phyloP scores from a whole-genome alignment of 768 basidiomycete species.

The Calocera cornea region DNA sequence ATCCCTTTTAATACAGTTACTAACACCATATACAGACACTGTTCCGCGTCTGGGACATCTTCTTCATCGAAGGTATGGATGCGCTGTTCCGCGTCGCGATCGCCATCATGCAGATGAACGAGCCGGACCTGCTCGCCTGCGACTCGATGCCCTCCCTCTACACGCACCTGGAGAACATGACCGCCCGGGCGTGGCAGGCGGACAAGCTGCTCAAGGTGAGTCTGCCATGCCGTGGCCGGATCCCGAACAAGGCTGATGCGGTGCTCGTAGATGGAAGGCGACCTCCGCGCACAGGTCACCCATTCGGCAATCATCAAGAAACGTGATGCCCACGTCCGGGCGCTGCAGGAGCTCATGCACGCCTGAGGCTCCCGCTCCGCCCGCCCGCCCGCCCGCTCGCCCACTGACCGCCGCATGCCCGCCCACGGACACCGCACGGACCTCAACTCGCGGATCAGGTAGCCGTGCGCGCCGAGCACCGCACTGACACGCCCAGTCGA shows the following conservation, averaged over 20 bases:
- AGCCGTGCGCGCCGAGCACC: too few species aligned
- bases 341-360: constrained; percentile 8
- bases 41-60: constrained; percentile 92
- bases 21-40: constrained; percentile 45
- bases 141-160: constrained; percentile 82
- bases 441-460: too few species aligned
- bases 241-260: neutral
- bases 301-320: constrained; percentile 45
- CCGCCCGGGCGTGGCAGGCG: constrained; percentile 86
- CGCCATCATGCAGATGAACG: constrained; percentile 70
- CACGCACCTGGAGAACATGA: constrained; percentile 74
- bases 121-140: constrained; percentile 68
- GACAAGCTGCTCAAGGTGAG: constrained; percentile 79
- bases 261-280: constrained; percentile 37
- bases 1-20: constrained; percentile 13
- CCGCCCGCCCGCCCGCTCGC: neutral
- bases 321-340: constrained; percentile 38
- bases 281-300: constrained; percentile 39
- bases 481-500: too few species aligned
- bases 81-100: constrained; percentile 84
- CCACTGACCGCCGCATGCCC: neutral
- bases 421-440: too few species aligned
- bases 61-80: constrained; percentile 84
- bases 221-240: constrained; percentile 6
- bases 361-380: neutral